These are phyloP conservation scores for Sugiyamaella valdiviana DNA, from an alignment of 805 yeast genomes.

Conservation along the genomic window DNA sequence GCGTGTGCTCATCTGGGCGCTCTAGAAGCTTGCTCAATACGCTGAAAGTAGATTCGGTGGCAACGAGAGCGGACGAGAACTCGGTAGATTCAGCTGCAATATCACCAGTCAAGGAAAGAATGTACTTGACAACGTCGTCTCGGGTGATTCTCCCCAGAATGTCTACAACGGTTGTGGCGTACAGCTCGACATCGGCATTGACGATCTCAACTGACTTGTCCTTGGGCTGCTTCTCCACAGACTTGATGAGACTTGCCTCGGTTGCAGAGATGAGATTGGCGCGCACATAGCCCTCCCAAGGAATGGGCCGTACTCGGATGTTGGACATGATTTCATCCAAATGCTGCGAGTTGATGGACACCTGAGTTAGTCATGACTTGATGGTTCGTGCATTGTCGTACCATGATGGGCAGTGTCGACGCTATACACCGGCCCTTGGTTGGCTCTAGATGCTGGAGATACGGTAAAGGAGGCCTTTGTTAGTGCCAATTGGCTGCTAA, in stretches of 20 bases:
- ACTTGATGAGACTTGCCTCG: slow-evolving; percentile 59
- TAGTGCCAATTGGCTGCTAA: neutral
- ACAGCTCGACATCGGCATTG: slow-evolving; percentile 39
- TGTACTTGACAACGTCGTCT: slow-evolving; percentile 61
- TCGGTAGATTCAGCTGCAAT: slow-evolving; percentile 31
- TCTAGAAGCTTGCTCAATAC: slow-evolving; percentile 43
- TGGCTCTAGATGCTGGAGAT: neutral
- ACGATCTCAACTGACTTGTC: slow-evolving; percentile 30
- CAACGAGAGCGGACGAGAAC: slow-evolving; percentile 36
- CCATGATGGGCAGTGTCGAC: neutral
- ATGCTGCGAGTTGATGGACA: slow-evolving; percentile 19
- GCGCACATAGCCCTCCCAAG: slow-evolving; percentile 87
- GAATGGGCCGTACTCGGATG: slow-evolving; percentile 72
- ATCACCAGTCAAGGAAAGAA: slow-evolving; percentile 58
- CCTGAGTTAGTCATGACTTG: neutral
- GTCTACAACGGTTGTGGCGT: slow-evolving; percentile 49
- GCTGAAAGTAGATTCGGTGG: slow-evolving; percentile 44
- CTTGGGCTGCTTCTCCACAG: slow-evolving; percentile 42
- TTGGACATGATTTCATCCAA: slow-evolving; percentile 40
- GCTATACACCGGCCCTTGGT: neutral
- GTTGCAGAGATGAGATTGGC: slow-evolving; percentile 59
- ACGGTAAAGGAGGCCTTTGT: neutral
- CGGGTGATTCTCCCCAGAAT: slow-evolving; percentile 49
- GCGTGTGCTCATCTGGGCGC: slow-evolving; percentile 50
- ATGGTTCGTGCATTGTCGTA: neutral